Evolutionary conservation across 176 grass and related monocot genomes (phyloP).

Genomic region (Avena sativa): DNA sequence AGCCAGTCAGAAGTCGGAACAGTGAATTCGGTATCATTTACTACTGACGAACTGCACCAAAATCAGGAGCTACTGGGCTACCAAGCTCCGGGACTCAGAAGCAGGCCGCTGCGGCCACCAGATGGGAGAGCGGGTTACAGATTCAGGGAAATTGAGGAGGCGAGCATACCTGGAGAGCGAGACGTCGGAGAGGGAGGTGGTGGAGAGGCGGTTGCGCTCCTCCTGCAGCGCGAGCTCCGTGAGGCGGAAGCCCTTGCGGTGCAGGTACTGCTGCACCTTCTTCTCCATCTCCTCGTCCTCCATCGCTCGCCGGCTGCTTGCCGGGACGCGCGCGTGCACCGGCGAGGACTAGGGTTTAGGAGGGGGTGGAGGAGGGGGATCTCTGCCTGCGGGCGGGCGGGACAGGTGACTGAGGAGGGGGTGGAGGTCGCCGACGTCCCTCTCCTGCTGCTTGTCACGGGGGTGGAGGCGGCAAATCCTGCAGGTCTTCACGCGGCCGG

Average conservation of each 20-base stretch:
- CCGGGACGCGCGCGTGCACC: no score
- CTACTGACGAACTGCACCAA: neutral
- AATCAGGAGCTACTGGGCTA: neutral
- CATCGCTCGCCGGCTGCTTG: constrained; percentile 35
- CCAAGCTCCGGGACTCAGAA: neutral
- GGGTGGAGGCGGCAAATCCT: no score
- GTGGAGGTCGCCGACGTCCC: no score
- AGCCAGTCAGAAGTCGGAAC: no score
- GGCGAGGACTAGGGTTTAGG: constrained; percentile 1
- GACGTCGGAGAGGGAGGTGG: constrained; percentile 59
- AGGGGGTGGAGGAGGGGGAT: neutral
- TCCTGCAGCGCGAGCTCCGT: no score
- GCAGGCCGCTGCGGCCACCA: neutral
- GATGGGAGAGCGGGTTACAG: neutral
- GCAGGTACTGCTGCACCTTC: constrained; percentile 77
- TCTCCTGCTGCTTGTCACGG: no score
- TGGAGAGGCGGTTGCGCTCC: constrained; percentile 16
- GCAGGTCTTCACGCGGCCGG: no score
- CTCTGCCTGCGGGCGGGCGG: no score
- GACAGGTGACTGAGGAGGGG: no score
- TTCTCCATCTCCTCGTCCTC: constrained; percentile 91
- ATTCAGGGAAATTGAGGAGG: neutral
- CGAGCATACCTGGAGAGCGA: constrained; percentile 54
- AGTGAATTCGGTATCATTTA: neutral
- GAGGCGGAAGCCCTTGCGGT: constrained; percentile 72